These are phyloP conservation scores for Exophiala sp. DNA, from an alignment of 2,329 filamentous ascomycete species.

Conservation along the genomic window DNA sequence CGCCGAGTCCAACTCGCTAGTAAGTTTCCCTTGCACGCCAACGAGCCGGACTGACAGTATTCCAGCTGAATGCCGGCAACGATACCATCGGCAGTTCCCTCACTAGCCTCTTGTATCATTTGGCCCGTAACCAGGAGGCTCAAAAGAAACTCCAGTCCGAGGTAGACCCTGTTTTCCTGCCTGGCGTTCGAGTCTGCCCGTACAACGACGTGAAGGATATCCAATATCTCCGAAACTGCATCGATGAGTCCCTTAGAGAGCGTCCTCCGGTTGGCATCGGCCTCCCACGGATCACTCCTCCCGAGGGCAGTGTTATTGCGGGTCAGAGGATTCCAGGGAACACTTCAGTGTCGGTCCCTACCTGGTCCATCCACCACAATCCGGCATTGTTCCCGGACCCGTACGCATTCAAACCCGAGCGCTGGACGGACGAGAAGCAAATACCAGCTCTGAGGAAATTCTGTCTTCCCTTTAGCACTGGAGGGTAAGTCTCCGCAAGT, in stretches of 20 bases:
- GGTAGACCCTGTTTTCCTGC: not conserved
- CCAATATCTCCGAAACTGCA: conserved; percentile 27
- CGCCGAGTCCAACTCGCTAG: not conserved
- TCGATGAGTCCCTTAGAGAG: conserved; percentile 41
- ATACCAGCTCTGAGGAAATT: not conserved
- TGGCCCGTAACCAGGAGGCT: not conserved
- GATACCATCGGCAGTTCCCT: not conserved
- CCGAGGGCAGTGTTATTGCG: conserved; percentile 39
- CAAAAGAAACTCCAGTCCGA: not conserved
- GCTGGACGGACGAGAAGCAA: conserved; percentile 34
- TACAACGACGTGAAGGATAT: not conserved
- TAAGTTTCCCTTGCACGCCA: not conserved
- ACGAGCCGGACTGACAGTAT: not conserved
- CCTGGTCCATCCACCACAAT: conserved; percentile 14
- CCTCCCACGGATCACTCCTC: conserved; percentile 37
- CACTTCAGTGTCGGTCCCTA: conserved; percentile 21
- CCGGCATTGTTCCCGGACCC: conserved; percentile 29
- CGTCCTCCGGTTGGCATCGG: conserved; percentile 29
- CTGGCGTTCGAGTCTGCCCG: not conserved
- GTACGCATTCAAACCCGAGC: conserved; percentile 29
- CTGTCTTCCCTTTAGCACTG: not conserved
- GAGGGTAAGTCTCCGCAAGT: not conserved
- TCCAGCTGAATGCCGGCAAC: not conserved
- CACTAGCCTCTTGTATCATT: not conserved
- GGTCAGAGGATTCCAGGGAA: conserved; percentile 49